Evolutionary conservation across 2,329 filamentous ascomycete genomes (phyloP), one percentile per base, ranked within the genome.

Genomic region (Ophiostoma tasmaniense): DNA sequence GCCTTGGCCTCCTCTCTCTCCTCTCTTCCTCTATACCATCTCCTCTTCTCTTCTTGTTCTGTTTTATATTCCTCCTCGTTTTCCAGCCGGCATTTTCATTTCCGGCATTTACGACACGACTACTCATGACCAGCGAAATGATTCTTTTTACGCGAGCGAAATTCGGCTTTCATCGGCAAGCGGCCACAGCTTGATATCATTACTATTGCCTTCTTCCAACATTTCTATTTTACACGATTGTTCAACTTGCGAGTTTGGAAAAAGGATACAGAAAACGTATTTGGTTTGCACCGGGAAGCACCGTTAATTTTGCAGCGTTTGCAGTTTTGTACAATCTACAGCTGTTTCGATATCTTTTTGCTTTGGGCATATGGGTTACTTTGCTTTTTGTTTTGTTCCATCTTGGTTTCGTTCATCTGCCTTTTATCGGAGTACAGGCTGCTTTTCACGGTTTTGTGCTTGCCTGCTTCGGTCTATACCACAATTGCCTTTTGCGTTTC

Each of bases 1-100:
- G 33, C 33, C 50, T 59, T 70, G 67, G 55, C 39, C 66, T 65
- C 61, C 67, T 67, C 22, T 67, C 66, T 65, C 66, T 10, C 68
- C n/a, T 42, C 66, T 66, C 64, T 13, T 13, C 5, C 10, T 20
- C 20, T 37, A 5, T 35, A 25, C 14, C 28, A 59, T 30, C 20
- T 62, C 66, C 64, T 55, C 45, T 55, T 55, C 10, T 7, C 13
- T 37, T 52, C 10, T 35, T 61, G 13, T 70, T 64, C 45, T 68
- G 28, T 5, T 61, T 65, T 68, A 4, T 69, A 33, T 8, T 11
- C 52, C 30, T 11, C 35, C 50, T 45, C 66, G 22, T 17, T 37
- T 52, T 25, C 6, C n/a, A 55, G 50, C 50, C 50, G 13, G 50
- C 50, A 45, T 22, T 25, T 13, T 55, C 17, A 30, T 61, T 33